A percentile compares a stretch with the other conserved stretches of the same genome.
Evolutionary conservation across 208 protist genomes (phyloP).

Genomic region (Leishmania guyanensis): DNA sequence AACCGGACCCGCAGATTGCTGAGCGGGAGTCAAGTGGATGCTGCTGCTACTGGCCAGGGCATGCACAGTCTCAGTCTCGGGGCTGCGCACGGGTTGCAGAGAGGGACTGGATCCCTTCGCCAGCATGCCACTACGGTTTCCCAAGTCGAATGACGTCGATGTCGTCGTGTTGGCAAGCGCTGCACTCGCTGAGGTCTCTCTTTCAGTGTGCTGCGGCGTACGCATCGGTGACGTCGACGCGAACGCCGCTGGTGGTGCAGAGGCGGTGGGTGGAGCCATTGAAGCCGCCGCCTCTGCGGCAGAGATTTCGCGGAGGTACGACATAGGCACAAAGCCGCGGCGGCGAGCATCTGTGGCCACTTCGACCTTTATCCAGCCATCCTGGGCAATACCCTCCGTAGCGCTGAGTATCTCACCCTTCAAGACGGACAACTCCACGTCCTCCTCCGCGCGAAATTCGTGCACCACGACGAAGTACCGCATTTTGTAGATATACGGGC

Average conservation of each 20-base stretch:
- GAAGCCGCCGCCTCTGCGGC: conserved; percentile 12
- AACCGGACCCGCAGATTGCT: conserved; percentile 25
- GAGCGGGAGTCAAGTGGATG: conserved; percentile 22
- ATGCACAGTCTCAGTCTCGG: neutral
- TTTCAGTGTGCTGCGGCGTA: neutral
- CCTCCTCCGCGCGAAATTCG: conserved; percentile 77
- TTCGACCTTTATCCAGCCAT: conserved; percentile 86
- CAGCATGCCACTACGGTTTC: conserved; percentile 1
- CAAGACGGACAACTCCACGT: conserved; percentile 71
- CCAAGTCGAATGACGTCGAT: conserved; percentile 18
- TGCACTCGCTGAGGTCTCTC: neutral
- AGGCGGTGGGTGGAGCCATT: neutral
- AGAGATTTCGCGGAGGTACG: conserved; percentile 61
- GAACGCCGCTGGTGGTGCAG: neutral
- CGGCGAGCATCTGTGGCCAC: conserved; percentile 34
- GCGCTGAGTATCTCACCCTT: conserved; percentile 67
- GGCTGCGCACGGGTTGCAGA: conserved; percentile 13
- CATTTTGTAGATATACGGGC: conserved; percentile 18
- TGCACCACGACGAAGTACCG: conserved; percentile 56
- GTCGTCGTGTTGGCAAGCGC: neutral
- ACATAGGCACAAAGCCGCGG: conserved; percentile 79
- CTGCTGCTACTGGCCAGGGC: neutral
- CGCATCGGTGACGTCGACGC: neutral
- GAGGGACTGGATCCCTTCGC: conserved; percentile 12
- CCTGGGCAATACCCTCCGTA: conserved; percentile 49